Percentiles rank a stretch among this genome's conserved stretches.
Conservation (phyloP, 2,329 filamentous ascomycete species). For the Stylonectria norvegica region DNA sequence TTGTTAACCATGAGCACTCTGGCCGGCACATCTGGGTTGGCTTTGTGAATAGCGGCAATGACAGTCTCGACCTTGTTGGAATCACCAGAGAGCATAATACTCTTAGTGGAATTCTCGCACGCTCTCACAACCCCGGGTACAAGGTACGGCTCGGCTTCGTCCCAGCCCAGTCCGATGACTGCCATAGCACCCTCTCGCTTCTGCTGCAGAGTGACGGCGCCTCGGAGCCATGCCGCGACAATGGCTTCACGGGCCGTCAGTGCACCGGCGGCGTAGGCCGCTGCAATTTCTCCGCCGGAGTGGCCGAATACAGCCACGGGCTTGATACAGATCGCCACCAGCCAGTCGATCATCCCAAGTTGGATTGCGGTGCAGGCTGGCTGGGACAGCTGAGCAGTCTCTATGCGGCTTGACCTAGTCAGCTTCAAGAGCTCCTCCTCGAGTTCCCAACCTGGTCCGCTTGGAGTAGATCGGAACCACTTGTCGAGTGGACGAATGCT, state of each 20-base stretch:
- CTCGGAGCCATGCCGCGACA: constrained; percentile 38
- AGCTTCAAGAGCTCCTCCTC: constrained; percentile 19
- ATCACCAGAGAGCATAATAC: constrained; percentile 37
- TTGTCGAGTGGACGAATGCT: constrained; percentile 10
- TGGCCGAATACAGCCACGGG: constrained; percentile 40
- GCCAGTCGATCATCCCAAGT: constrained; percentile 39
- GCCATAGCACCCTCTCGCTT: constrained; percentile 35
- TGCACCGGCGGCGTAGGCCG: constrained; percentile 39
- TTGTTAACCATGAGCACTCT: constrained; percentile 36
- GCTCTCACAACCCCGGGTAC: constrained; percentile 29
- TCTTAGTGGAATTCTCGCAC: constrained; percentile 36
- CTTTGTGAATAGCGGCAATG: constrained; percentile 27
- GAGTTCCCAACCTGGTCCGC: constrained; percentile 12
- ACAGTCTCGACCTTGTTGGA: constrained; percentile 20
- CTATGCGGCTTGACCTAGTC: constrained; percentile 15
- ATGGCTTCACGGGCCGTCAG: constrained; percentile 37
- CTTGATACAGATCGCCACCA: constrained; percentile 30
- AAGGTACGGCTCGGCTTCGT: constrained; percentile 28
- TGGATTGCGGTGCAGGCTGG: constrained; percentile 43
- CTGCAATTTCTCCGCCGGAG: constrained; percentile 43
- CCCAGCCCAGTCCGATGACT: constrained; percentile 35
- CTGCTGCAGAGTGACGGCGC: constrained; percentile 17
- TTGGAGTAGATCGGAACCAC: neutral
- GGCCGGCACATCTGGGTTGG: constrained; percentile 28
- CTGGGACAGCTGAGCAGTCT: constrained; percentile 35